Evolutionary conservation across 768 basidiomycete species (phyloP), one percentile per base, ranked within the genome.

Genomic region (Vishniacozyma victoriae): DNA sequence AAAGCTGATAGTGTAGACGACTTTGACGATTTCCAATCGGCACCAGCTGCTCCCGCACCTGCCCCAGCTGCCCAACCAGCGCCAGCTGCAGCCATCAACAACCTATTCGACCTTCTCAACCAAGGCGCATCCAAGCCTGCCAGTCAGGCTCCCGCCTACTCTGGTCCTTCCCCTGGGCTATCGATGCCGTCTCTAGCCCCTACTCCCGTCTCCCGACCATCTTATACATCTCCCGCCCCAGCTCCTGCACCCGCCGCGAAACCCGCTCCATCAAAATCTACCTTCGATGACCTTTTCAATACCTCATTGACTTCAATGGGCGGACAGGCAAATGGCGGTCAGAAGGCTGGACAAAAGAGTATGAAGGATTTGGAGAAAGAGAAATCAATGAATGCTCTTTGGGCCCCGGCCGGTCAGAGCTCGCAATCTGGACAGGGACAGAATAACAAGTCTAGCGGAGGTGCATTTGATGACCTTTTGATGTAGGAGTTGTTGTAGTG

Each of bases 311-410:
- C 78, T 40, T 66, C 79, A 2, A 66, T 59, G 29, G 52, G 53
- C 29, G 42, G 42, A 1, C 50, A 41, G 29, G 26, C 49, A n/a
- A 39, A 41, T 12, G 43, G 29, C 4, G 46, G 39, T 24, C 52
- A 53, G 41, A 46, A 4, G 12, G 24, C 48, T 13, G 57, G 53
- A 13, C 76, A 76, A 31, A 89, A 90, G 77, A 86, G 84, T 36
- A 92, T 93, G 64, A 85, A 85, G 72, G 90, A 89, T 62, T 68
- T 95, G 55, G 86, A 88, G 74, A 83, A 81, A 73, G 90, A 93
- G 75, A 90, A 91, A 75, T 79, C 82, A 2, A 79, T 79, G 66
- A 82, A 83, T 18, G 80, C 80, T 9, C 79, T 95, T 26, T 95
- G 91, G 91, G 87, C 85, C 3, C 45, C 44, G 29, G 24, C 35